Base-by-base conservation (phyloP, 2,329 filamentous ascomycete species). In the Colletotrichum navitas region DNA sequence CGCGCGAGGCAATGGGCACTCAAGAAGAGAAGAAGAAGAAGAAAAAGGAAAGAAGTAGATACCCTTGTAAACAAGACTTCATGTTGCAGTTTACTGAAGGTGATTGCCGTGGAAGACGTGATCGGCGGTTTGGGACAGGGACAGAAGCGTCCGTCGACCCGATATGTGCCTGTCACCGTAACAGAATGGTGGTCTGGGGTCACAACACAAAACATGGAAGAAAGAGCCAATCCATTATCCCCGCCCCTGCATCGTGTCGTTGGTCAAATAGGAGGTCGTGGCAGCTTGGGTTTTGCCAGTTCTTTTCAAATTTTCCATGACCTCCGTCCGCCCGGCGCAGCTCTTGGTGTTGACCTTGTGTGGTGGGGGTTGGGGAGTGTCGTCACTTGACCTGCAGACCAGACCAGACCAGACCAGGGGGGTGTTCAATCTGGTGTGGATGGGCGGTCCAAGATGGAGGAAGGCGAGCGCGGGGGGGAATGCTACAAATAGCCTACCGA, bases 251-350 rank as follows among this genome's bases (percentile, higher is more conserved):
- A 11, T 39, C 55, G 12, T n/a, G 12, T n/a, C 26, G 36, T n/a
- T 24, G 36, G 6, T 43, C n/a, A 18, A 32, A 26, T 6, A 16
- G 32, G 24, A 34, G 6, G 26, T 26, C 32, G 26, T 18, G 36
- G 12, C 34, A 24, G 61, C n/a, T 24, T 54, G 14, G 14, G n/a
- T 34, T 14, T 8, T 14, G 11, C 49, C 54, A n/a, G 10, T 45
- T 45, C 1, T 45, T 45, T n/a, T n/a, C 8, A 10, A n/a, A n/a
- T 18, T 21, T 4, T 5, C n/a, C 21, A 16, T 21, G 1, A 16
- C 14, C 49, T 71, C 64, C 68, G 68, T 68, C 64, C 43, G 68
- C 52, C 68, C 68, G 68, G 67, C 43, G 54, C 54, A 34, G 29
- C 16, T 8, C 29, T 41, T 41, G 18, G n/a, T 7, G 51, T 14